A percentile compares a stretch with the other conserved stretches of the same genome.
phyloP scores from a whole-genome alignment of 2,329 filamentous ascomycete genomes.

The Hyphodiscus sp. region DNA sequence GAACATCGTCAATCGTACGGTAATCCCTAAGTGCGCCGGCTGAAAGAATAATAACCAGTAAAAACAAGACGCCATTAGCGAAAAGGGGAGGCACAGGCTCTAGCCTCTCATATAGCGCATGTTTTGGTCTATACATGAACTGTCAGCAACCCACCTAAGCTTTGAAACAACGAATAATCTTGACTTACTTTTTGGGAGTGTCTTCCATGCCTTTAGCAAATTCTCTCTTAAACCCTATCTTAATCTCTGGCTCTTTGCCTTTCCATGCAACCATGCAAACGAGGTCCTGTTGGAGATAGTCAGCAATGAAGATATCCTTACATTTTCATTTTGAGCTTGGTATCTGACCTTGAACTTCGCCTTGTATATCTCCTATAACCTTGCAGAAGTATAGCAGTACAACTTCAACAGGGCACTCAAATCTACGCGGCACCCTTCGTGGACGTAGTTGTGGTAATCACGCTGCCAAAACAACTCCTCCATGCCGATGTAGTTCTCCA shows the following conservation, averaged over 20 bases:
- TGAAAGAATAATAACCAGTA: constrained; percentile 11
- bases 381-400: constrained; percentile 16
- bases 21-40: constrained; percentile 9
- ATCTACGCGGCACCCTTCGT: too few species aligned
- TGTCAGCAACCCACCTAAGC: constrained; percentile 9
- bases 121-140: constrained; percentile 10
- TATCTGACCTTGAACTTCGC: constrained; percentile 14
- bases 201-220: constrained; percentile 13
- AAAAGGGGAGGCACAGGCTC: constrained; percentile 9
- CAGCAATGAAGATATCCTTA: constrained; percentile 4
- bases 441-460: constrained; percentile 13
- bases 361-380: constrained; percentile 16
- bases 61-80: constrained; percentile 9
- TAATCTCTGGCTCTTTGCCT: constrained; percentile 13
- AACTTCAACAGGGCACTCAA: too few species aligned
- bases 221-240: constrained; percentile 16
- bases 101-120: constrained; percentile 10
- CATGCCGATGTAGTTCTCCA: constrained; percentile 15
- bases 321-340: constrained; percentile 6
- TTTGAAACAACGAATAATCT: neutral
- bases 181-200: constrained; percentile 13
- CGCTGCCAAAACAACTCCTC: constrained; percentile 11
- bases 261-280: constrained; percentile 16
- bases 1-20: constrained; percentile 6
- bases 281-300: constrained; percentile 12